Percentiles rank a stretch among this genome's conserved stretches.
phyloP scores from a whole-genome alignment of 345 rosid genomes.

The Odontarrhena argentea region DNA sequence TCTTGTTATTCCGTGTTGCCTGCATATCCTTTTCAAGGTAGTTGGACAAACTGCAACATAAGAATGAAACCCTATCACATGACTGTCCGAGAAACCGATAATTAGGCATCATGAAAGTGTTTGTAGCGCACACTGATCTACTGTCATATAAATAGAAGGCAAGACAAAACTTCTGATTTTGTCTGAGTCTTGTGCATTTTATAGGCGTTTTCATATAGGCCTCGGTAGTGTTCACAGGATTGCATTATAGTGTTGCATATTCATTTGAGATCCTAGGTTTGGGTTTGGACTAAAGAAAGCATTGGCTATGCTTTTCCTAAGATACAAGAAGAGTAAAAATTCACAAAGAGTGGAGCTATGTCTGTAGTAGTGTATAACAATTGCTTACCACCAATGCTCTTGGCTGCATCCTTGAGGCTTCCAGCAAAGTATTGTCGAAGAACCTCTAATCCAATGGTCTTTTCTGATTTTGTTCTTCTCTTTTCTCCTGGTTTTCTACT shows the following conservation, averaged over 20 bases:
- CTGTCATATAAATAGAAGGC: conserved; percentile 1
- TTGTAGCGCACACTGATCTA: neutral
- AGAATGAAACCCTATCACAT: conserved; percentile 32
- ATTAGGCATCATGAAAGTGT: conserved; percentile 1
- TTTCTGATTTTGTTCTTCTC: conserved; percentile 76
- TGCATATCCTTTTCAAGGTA: conserved; percentile 93
- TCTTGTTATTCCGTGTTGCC: conserved; percentile 84
- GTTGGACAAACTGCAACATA: conserved; percentile 89
- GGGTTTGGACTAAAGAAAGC: neutral
- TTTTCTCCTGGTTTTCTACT: conserved; percentile 58
- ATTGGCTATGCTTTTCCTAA: conserved; percentile 18
- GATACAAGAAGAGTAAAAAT: conserved; percentile 20
- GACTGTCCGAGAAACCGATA: conserved; percentile 22
- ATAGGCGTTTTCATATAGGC: conserved; percentile 10
- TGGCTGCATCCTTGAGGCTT: conserved; percentile 97
- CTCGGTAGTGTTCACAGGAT: neutral
- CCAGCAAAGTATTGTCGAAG: conserved; percentile 90
- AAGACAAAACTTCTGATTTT: neutral
- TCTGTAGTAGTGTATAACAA: conserved; percentile 27
- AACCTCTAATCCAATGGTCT: conserved; percentile 79
- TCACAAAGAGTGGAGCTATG: conserved; percentile 22
- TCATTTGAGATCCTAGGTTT: neutral
- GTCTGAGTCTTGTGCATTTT: neutral
- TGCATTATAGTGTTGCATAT: conserved; percentile 3
- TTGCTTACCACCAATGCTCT: conserved; percentile 84